These are phyloP conservation scores for Limnanthes douglasii DNA, from an alignment of 345 rosid species.

Conservation along the genomic window DNA sequence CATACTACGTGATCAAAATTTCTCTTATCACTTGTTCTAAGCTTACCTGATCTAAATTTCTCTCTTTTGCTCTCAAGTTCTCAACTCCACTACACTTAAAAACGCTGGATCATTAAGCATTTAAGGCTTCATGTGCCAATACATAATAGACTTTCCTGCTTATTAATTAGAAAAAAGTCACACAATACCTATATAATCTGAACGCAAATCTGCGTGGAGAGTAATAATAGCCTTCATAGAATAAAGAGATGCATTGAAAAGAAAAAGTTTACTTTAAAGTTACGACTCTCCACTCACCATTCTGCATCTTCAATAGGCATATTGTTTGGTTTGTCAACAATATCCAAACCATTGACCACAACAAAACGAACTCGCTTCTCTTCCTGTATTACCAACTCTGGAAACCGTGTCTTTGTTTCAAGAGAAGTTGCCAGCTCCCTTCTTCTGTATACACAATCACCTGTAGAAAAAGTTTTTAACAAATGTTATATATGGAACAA, in stretches of 20 bases:
- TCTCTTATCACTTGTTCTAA: no score
- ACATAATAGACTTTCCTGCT: no score
- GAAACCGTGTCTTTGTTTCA: constrained; percentile 83
- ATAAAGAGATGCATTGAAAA: background rate
- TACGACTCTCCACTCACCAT: constrained; percentile 66
- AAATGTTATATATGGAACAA: no score
- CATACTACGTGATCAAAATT: no score
- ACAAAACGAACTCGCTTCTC: constrained; percentile 94
- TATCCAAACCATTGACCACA: constrained; percentile 87
- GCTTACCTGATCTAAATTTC: no score
- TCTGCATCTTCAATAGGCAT: constrained; percentile 64
- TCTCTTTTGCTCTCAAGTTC: no score
- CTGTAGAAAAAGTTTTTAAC: constrained; percentile 27
- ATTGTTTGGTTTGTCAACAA: constrained; percentile 62
- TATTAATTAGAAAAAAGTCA: constrained; percentile 1
- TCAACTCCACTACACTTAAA: no score
- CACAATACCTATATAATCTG: background rate
- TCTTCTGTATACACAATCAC: constrained; percentile 57
- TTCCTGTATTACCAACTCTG: constrained; percentile 91
- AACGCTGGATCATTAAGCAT: no score
- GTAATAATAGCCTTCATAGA: no score
- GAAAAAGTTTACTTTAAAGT: no score
- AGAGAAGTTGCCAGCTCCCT: constrained; percentile 91
- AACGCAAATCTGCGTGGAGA: no score
- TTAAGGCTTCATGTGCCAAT: no score